Evolutionary conservation across 441 rosid genomes (phyloP).

Genomic region (Arabidopsis hybrid): DNA sequence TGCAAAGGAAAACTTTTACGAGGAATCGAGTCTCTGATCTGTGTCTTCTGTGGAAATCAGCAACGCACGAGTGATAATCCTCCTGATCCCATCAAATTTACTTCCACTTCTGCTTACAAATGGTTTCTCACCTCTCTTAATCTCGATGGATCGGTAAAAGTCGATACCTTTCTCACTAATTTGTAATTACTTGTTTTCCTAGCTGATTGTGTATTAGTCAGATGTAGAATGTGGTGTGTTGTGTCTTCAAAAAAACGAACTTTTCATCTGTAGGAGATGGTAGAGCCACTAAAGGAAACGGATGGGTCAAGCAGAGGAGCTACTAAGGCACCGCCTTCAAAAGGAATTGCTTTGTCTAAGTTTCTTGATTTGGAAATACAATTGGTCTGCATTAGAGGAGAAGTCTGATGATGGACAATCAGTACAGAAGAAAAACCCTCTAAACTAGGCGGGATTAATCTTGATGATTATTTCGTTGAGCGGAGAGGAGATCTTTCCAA

Average conservation of each 20-base stretch:
- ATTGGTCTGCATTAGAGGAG: conserved; percentile 64
- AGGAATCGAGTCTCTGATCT: conserved; percentile 65
- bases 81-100: conserved; percentile 75
- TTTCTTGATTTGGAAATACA: conserved; percentile 74
- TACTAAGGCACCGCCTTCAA: conserved; percentile 26
- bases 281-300: conserved; percentile 51
- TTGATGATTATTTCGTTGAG: conserved; percentile 57
- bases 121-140: conserved; percentile 74
- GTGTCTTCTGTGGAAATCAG: conserved; percentile 81
- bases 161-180: background rate
- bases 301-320: conserved; percentile 52
- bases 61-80: conserved; percentile 51
- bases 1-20: conserved; percentile 73
- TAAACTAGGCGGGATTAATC: conserved; percentile 59
- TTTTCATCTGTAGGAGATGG: conserved; percentile 68
- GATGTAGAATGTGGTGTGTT: conserved; percentile 20
- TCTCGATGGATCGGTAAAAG: conserved; percentile 81
- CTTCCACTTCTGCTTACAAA: conserved; percentile 62
- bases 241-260: background rate
- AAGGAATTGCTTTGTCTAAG: conserved; percentile 60
- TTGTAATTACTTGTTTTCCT: background rate
- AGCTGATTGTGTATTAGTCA: conserved; percentile 3
- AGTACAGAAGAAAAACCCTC: conserved; percentile 39
- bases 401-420: conserved; percentile 40
- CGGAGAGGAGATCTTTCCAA: conserved; percentile 44